A percentile compares a stretch with the other conserved stretches of the same genome.
These are phyloP conservation scores for Xylaria nigripes DNA, from an alignment of 495 filamentous ascomycete genomes.

Conservation along the genomic window DNA sequence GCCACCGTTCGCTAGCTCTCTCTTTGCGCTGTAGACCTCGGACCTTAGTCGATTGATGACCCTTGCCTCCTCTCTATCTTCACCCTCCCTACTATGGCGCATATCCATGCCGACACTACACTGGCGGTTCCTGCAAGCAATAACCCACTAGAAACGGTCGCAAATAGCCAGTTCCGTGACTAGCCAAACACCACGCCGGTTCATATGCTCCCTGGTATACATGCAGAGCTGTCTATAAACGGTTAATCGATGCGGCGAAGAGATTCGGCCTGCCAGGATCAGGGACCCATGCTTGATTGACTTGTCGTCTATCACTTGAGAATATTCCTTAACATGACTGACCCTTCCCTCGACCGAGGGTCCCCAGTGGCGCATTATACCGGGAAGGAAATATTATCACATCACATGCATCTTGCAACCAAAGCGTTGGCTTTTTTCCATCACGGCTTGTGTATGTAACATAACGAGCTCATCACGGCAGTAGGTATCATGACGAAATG, in stretches of 20 bases:
- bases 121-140: slow-evolving; percentile 1
- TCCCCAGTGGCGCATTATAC: background rate
- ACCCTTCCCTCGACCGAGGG: background rate
- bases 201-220: background rate
- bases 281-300: slow-evolving; percentile 3
- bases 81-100: background rate
- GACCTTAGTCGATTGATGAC: background rate
- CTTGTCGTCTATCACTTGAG: slow-evolving; percentile 4
- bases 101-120: background rate
- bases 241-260: background rate
- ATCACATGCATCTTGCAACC: background rate
- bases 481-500: background rate
- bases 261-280: background rate
- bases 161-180: background rate
- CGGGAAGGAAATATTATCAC: background rate
- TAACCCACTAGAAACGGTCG: background rate
- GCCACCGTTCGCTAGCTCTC: slow-evolving; percentile 3
- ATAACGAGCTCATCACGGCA: background rate
- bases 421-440: background rate
- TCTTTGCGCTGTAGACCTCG: background rate
- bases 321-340: background rate
- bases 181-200: background rate
- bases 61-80: background rate
- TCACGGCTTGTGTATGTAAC: background rate
- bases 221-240: slow-evolving; percentile 8